Evolutionary conservation across 2,329 filamentous ascomycete genomes (phyloP).

Genomic region (Akanthomyces muscarius): DNA sequence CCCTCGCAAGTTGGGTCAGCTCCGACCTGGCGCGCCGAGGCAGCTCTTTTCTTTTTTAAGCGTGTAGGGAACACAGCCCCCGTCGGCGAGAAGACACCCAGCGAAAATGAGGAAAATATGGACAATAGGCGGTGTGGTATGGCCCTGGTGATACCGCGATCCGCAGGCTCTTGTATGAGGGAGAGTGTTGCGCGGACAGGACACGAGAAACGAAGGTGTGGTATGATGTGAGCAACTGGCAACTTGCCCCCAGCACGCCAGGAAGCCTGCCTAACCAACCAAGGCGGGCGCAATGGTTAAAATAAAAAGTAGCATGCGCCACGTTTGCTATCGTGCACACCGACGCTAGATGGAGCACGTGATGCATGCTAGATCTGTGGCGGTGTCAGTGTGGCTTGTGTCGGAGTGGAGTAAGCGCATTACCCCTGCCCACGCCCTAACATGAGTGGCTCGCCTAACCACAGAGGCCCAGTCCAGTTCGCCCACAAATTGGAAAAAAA

Average conservation of each 20-base stretch:
- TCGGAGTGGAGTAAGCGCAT: neutral
- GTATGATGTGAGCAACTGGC: neutral
- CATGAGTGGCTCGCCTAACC: conserved; percentile 25
- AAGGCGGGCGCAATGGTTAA: neutral
- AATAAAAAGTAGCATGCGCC: conserved; percentile 6
- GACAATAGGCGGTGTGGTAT: neutral
- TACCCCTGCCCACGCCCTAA: conserved; percentile 23
- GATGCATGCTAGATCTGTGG: conserved; percentile 6
- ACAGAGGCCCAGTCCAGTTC: neutral
- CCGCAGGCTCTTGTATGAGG: neutral
- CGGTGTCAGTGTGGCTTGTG: conserved; percentile 13
- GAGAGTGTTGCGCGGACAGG: neutral
- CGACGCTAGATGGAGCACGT: conserved; percentile 4
- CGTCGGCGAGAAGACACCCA: neutral
- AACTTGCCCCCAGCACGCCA: neutral
- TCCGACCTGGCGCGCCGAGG: conserved; percentile 17
- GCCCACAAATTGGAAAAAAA: conserved; percentile 17
- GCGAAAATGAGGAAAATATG: neutral
- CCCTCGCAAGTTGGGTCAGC: conserved; percentile 14
- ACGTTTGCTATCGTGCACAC: neutral
- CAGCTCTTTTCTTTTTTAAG: neutral
- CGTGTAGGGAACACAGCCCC: neutral
- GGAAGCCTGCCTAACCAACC: conserved; percentile 1
- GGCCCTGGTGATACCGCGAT: neutral
- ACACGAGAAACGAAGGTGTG: too few species aligned